Evolutionary conservation across 2,329 filamentous ascomycete genomes (phyloP).

Genomic region (Penicillium italicum): DNA sequence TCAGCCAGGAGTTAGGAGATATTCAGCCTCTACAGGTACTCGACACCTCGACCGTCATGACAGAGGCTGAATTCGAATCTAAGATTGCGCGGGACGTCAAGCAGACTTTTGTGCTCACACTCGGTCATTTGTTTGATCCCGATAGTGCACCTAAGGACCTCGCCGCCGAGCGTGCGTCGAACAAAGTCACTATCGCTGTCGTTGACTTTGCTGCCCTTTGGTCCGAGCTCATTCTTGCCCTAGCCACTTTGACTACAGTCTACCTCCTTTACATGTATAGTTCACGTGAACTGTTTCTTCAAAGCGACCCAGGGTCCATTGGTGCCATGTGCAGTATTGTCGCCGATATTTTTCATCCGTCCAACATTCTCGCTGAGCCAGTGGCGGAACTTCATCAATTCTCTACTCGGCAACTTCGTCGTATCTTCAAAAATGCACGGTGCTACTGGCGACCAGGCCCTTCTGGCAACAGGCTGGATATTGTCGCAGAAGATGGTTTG

Average conservation of each 20-base stretch:
- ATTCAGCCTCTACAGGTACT: constrained; percentile 29
- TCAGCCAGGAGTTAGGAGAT: constrained; percentile 32
- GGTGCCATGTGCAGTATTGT: constrained; percentile 36
- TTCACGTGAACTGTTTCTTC: constrained; percentile 29
- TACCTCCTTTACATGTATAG: constrained; percentile 30
- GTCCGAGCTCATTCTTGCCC: constrained; percentile 30
- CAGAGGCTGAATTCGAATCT: constrained; percentile 22
- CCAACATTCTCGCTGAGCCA: constrained; percentile 28
- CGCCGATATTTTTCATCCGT: constrained; percentile 29
- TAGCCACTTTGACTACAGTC: constrained; percentile 23
- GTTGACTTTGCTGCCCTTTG: constrained; percentile 29
- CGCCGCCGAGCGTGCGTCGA: constrained; percentile 21
- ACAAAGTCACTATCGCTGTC: constrained; percentile 29
- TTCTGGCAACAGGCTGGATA: constrained; percentile 28
- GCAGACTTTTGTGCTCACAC: constrained; percentile 31
- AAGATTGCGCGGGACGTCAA: constrained; percentile 30
- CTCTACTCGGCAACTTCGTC: constrained; percentile 33
- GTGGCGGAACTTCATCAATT: constrained; percentile 32
- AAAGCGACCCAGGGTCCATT: constrained; percentile 34
- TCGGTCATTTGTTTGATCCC: constrained; percentile 32
- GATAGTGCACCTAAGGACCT: constrained; percentile 21
- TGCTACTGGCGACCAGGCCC: constrained; percentile 30
- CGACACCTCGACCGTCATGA: constrained; percentile 31
- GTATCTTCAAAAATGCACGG: constrained; percentile 28
- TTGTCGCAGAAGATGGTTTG: constrained; percentile 30